phyloP scores from a whole-genome alignment of 305 asterid genomes.

The Fraxinus platypoda region DNA sequence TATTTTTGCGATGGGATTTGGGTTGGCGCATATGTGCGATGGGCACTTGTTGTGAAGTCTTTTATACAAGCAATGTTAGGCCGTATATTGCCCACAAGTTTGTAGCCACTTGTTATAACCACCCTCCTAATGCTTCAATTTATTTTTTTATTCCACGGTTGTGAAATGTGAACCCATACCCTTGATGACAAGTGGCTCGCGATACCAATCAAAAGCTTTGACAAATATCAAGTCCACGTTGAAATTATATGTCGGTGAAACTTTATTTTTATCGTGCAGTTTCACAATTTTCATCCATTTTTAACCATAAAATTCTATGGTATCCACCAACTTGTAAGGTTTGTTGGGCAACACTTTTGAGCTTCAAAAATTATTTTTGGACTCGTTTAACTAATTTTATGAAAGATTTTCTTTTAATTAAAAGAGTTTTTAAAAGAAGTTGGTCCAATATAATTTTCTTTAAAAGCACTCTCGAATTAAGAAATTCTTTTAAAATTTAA shows the following conservation, averaged over 20 bases:
- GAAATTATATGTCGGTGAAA: background rate
- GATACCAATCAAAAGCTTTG: background rate
- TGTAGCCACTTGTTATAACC: slow-evolving; percentile 10
- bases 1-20: background rate
- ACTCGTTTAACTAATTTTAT: background rate
- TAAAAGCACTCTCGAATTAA: background rate
- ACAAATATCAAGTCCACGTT: background rate
- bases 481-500: too few species aligned
- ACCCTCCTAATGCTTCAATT: background rate
- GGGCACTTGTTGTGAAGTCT: background rate
- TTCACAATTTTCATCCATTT: background rate
- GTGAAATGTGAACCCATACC: background rate
- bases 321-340: too few species aligned
- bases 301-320: too few species aligned
- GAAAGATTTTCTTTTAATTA: too few species aligned
- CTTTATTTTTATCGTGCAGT: background rate
- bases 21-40: background rate
- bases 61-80: background rate
- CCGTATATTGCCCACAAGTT: slow-evolving; percentile 7
- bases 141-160: background rate
- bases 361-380: background rate
- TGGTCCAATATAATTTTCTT: background rate
- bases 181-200: background rate
- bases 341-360: background rate
- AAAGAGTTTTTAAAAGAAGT: background rate